Evolutionary conservation across 2,329 filamentous ascomycete genomes (phyloP), one percentile per base, ranked within the genome.

Genomic region (Colletotrichum phormii): DNA sequence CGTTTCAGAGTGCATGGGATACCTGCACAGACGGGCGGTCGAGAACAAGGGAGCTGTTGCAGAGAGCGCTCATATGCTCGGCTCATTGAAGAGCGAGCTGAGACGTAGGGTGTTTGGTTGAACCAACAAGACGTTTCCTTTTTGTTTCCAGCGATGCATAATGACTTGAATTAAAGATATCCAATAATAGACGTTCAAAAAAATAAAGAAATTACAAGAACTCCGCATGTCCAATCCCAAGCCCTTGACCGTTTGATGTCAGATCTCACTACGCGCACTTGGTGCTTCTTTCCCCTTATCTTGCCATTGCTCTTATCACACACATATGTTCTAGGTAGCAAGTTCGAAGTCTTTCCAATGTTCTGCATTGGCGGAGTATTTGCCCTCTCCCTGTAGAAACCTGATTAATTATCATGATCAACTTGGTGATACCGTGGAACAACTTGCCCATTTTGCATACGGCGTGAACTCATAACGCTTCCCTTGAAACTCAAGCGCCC

Each of bases 41-140:
- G 78, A 79, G 18, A 74, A 78, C 62, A 72, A 57, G 60, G 70
- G 70, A 4, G 70, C 70, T 13, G 49, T 72, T 9, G 2, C 77
- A 70, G 58, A 78, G 75, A 13, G 79, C 67, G 51, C 66, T 9
- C 75, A 75, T 54, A 79, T 80, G 79, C 78, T 77, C 0, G 72
- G 73, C 9, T 76, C 79, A 0, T 76, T 81, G 77, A 76, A 78
- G 55, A 75, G 75, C 31, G 80, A 81, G 58, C 66, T 81, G 24
- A 73, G 79, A 0, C 76, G 77, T 2, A 74, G 80, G 22, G 55
- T 80, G 3, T 59, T 79, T n/a, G 76, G 78, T 0, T 75, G 24
- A 72, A 37, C 18, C n/a, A 5, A 12, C 5, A 4, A 11, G 7
- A 7, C 6, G 7, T 61, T 49, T 31, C 13, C 1, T 31, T 33